phyloP scores from a whole-genome alignment of 169 alveolate species.

The Plasmodium knowlesi region DNA sequence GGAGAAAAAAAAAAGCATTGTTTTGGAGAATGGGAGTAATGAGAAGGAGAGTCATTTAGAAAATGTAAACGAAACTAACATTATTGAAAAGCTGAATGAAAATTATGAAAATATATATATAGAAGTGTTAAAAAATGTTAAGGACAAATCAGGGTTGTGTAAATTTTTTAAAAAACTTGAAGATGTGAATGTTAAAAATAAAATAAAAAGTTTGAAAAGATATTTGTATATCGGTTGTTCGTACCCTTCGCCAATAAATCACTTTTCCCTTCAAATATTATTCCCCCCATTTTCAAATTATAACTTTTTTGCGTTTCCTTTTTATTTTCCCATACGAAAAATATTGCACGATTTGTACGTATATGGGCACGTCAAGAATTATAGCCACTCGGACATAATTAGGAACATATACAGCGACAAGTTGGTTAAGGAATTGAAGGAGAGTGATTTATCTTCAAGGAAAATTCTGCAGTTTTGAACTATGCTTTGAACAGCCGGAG shows the following conservation, averaged over 20 bases:
- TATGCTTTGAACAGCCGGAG: neutral
- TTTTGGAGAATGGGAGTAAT: neutral
- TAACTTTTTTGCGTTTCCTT: conserved; percentile 69
- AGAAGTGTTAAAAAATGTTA: conserved; percentile 29
- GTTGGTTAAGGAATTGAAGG: conserved; percentile 42
- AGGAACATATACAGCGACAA: conserved; percentile 44
- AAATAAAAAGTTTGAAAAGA: conserved; percentile 59
- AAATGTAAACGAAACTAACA: conserved; percentile 59
- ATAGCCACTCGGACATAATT: conserved; percentile 60
- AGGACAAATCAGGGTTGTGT: conserved; percentile 24
- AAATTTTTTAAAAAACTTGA: conserved; percentile 51
- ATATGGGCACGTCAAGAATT: conserved; percentile 74
- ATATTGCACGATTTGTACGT: conserved; percentile 62
- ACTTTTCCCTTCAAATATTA: conserved; percentile 65
- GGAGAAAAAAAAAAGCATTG: conserved; percentile 28
- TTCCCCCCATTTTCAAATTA: conserved; percentile 71
- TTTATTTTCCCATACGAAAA: conserved; percentile 67
- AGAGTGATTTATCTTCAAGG: conserved; percentile 14
- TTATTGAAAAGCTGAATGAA: conserved; percentile 55
- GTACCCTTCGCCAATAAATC: conserved; percentile 74
- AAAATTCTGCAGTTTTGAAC: conserved; percentile 39
- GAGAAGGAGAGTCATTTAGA: conserved; percentile 7
- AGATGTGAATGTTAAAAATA: conserved; percentile 41
- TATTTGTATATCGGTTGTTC: conserved; percentile 48
- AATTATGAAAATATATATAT: conserved; percentile 61